Percentiles rank a stretch among this genome's conserved stretches.
phyloP scores from a whole-genome alignment of 2,329 filamentous ascomycete species.

The Pseudogymnoascus sp. region DNA sequence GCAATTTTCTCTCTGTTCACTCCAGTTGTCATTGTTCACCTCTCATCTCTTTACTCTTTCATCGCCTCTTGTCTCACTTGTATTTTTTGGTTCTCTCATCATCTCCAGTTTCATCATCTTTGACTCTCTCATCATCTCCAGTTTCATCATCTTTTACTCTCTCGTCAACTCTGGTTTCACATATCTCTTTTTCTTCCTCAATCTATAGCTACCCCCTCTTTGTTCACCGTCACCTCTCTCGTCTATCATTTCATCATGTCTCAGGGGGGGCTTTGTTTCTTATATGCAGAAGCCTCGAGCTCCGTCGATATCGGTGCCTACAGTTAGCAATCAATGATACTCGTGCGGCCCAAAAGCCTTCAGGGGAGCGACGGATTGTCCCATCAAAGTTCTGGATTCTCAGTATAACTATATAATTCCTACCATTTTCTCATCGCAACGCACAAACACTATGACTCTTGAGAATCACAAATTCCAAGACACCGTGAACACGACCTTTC shows the following conservation, averaged over 20 bases:
- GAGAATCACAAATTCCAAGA: neutral
- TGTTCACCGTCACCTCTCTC: neutral
- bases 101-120: neutral
- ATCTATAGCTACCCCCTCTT: neutral
- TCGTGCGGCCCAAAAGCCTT: neutral
- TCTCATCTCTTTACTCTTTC: neutral
- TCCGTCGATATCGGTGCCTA: neutral
- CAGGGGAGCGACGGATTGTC: neutral
- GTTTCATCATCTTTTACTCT: neutral
- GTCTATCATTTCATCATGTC: neutral
- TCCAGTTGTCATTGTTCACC: neutral
- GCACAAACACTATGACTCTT: neutral
- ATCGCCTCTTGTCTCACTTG: neutral
- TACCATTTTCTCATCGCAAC: neutral
- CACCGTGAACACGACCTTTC: neutral
- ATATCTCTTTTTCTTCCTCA: no score
- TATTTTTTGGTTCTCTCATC: no score
- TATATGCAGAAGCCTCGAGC: neutral
- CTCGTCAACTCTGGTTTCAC: neutral
- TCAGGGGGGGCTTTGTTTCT: neutral
- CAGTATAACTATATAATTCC: neutral
- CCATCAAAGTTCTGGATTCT: neutral
- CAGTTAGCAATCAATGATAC: neutral
- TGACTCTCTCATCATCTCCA: neutral
- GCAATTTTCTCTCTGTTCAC: neutral